A percentile compares a stretch with the other conserved stretches of the same genome.
These are phyloP conservation scores for Xanthoconium separans DNA, from an alignment of 1,284 basidiomycete species.

Conservation along the genomic window DNA sequence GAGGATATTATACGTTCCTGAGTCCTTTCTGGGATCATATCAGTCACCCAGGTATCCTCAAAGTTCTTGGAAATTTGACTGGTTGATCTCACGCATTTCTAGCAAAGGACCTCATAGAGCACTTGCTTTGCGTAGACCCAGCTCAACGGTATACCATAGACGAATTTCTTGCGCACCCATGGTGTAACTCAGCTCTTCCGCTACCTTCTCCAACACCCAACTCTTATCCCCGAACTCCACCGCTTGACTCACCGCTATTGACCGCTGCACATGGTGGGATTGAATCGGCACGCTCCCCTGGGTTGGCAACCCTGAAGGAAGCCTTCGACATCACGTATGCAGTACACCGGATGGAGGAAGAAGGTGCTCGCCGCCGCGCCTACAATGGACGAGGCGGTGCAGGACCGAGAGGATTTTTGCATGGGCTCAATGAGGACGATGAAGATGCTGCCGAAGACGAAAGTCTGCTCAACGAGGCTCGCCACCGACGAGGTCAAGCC, in stretches of 20 bases:
- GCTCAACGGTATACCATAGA: conserved; percentile 96
- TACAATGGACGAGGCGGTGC: conserved; percentile 77
- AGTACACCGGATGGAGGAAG: conserved; percentile 99
- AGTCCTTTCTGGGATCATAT: conserved; percentile 99
- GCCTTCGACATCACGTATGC: conserved; percentile 99
- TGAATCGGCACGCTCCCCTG: conserved; percentile 84
- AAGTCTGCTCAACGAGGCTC: conserved; percentile 44
- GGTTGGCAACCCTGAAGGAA: conserved; percentile 90
- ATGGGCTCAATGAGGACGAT: conserved; percentile 91
- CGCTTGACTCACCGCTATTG: conserved; percentile 91
- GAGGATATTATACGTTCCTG: conserved; percentile 97
- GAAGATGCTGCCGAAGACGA: conserved; percentile 57
- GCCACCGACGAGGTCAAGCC: conserved; percentile 47
- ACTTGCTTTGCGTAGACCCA: conserved; percentile 95
- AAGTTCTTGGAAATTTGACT: not conserved
- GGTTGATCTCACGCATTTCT: conserved; percentile 17
- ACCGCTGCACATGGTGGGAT: conserved; percentile 72
- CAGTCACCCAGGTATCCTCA: conserved; percentile 66
- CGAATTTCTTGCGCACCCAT: conserved; percentile 96
- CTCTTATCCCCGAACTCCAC: conserved; percentile 47
- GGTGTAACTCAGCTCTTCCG: conserved; percentile 76
- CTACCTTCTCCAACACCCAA: conserved; percentile 62
- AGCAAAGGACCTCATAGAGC: conserved; percentile 96
- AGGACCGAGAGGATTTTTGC: conserved; percentile 79
- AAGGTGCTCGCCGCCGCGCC: conserved; percentile 83